Conservation (phyloP, 768 basidiomycete genomes). For the Flagelloscypha sp. region DNA sequence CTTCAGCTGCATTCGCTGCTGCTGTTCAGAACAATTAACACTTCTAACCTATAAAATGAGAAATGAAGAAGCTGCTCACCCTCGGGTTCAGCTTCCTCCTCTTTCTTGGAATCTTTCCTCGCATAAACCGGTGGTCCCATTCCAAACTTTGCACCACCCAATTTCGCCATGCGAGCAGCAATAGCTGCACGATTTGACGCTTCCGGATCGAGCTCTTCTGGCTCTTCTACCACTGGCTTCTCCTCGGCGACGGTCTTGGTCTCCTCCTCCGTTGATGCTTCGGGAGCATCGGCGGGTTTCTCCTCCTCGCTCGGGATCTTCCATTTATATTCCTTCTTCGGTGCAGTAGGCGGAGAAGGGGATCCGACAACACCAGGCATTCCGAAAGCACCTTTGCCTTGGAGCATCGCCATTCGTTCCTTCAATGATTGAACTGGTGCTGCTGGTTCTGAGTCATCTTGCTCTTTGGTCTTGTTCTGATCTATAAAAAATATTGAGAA, state of each 20-base stretch:
- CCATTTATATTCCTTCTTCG: constrained; percentile 81
- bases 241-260: too few species aligned
- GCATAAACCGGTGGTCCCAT: constrained; percentile 73
- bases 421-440: constrained; percentile 38
- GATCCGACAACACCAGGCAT: too few species aligned
- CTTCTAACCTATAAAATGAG: too few species aligned
- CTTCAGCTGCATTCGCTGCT: too few species aligned
- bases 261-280: constrained; percentile 7
- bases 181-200: constrained; percentile 80
- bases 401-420: constrained; percentile 92
- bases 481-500: too few species aligned
- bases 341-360: constrained; percentile 37
- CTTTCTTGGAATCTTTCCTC: too few species aligned
- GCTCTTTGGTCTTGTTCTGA: too few species aligned
- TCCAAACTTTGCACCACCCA: constrained; percentile 78
- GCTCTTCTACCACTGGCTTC: constrained; percentile 9
- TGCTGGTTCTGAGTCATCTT: constrained; percentile 15
- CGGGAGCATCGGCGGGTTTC: constrained; percentile 7
- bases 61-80: too few species aligned
- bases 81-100: too few species aligned
- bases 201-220: constrained; percentile 39
- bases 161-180: constrained; percentile 86
- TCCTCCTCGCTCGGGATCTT: too few species aligned
- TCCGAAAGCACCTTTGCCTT: constrained; percentile 77
- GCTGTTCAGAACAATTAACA: too few species aligned